Percentiles rank a stretch among this genome's conserved stretches.
Evolutionary conservation across 495 filamentous ascomycete genomes (phyloP).

Genomic region (Tuber indicum): DNA sequence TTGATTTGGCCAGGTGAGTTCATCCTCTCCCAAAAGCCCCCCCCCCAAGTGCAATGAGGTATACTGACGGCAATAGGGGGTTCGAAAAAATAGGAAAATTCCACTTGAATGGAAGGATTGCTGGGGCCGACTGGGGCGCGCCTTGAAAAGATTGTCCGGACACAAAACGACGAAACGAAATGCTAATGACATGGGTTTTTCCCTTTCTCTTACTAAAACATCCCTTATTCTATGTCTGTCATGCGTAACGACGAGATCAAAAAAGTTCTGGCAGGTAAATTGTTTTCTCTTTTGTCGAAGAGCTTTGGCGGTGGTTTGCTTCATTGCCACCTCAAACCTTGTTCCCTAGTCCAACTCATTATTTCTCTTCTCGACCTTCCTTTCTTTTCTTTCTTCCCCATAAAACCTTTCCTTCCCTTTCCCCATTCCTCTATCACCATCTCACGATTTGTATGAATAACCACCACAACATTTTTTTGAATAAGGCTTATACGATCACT

Average conservation of each 20-base stretch:
- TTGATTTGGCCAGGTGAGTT: conserved; percentile 61
- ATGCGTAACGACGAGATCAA: neutral
- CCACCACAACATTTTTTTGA: neutral
- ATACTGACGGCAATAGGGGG: conserved; percentile 15
- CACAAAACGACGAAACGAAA: conserved; percentile 16
- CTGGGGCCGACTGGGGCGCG: conserved; percentile 35
- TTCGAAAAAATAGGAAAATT: conserved; percentile 43
- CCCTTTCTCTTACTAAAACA: neutral
- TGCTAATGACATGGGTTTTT: conserved; percentile 6
- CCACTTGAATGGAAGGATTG: conserved; percentile 38
- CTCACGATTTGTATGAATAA: conserved; percentile 21
- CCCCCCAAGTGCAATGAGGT: neutral
- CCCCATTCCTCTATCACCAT: neutral
- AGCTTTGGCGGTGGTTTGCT: neutral
- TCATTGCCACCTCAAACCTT: neutral
- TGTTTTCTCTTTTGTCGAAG: neutral
- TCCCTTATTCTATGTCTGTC: neutral
- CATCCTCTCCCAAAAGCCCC: neutral
- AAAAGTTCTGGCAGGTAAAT: neutral
- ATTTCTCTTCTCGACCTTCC: neutral
- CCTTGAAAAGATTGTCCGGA: conserved; percentile 11
- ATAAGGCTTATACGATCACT: neutral
- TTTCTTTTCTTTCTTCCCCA: neutral
- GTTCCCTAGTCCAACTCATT: neutral
- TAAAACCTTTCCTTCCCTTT: neutral